Conservation (phyloP, 805 yeast genomes). For the Sugiyamaella americana region DNA sequence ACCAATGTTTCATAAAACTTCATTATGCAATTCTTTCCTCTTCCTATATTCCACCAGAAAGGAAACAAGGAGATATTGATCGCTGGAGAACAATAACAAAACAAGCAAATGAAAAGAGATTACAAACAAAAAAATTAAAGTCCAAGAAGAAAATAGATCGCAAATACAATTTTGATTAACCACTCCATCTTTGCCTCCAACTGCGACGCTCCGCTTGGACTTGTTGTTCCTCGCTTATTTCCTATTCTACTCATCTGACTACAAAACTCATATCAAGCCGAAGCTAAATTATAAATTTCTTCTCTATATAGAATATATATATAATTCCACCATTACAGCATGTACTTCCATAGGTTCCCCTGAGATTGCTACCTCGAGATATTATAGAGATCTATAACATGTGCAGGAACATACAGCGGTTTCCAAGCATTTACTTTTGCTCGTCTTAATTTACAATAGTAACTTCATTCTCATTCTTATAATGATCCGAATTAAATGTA, state of each 20-base stretch:
- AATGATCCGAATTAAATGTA: too few relatives aligned
- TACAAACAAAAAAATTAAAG: conserved; percentile 34
- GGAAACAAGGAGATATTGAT: conserved; percentile 38
- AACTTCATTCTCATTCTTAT: too few relatives aligned
- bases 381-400: too few relatives aligned
- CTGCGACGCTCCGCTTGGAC: not conserved
- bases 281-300: too few relatives aligned
- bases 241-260: conserved; percentile 1
- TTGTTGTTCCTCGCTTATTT: conserved; percentile 2
- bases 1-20: conserved; percentile 56
- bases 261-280: too few relatives aligned
- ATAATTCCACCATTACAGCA: too few relatives aligned
- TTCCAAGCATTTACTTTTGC: too few relatives aligned
- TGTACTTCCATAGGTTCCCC: too few relatives aligned
- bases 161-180: not conserved
- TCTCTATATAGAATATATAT: too few relatives aligned
- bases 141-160: conserved; percentile 34
- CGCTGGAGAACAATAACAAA: conserved; percentile 44
- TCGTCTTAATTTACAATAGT: too few relatives aligned
- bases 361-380: too few relatives aligned
- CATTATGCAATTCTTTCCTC: conserved; percentile 43
- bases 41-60: conserved; percentile 45
- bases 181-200: not conserved
- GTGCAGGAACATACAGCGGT: too few relatives aligned
- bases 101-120: conserved; percentile 33